These are phyloP conservation scores for Dactylellina parvicollis DNA, from an alignment of 2,329 filamentous ascomycete genomes.

Conservation along the genomic window DNA sequence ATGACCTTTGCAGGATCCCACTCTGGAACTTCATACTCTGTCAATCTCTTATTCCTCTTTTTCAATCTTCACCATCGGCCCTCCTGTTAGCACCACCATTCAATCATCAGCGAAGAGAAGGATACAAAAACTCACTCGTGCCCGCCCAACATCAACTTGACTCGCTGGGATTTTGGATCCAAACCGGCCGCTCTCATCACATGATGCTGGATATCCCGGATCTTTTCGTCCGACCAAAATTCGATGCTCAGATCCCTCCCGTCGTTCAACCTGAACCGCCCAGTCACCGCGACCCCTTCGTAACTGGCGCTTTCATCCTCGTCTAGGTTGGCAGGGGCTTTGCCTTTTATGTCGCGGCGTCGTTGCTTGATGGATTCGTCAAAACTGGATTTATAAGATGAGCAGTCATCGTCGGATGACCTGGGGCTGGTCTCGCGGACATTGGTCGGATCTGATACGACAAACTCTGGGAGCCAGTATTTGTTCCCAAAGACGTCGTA, in stretches of 20 bases:
- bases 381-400: conserved; percentile 13
- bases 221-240: conserved; percentile 29
- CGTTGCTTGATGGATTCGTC: not conserved
- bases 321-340: not conserved
- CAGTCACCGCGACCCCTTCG: not conserved
- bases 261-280: conserved; percentile 6
- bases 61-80: not conserved
- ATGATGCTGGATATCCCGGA: conserved; percentile 2
- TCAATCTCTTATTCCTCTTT: not conserved
- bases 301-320: not conserved
- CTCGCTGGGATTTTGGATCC: not conserved
- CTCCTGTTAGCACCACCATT: not conserved
- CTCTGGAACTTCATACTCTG: not conserved
- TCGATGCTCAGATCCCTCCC: not conserved
- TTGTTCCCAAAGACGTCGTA: conserved; percentile 34
- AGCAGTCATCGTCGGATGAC: conserved; percentile 2
- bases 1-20: conserved; percentile 8
- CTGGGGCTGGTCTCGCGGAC: conserved; percentile 9
- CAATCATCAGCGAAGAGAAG: not conserved
- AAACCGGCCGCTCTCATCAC: conserved; percentile 1
- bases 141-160: conserved; percentile 18
- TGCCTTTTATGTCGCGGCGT: conserved; percentile 6
- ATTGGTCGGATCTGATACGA: conserved; percentile 37
- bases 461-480: conserved; percentile 26
- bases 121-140: conserved; percentile 9